A percentile compares a stretch with the other conserved stretches of the same genome.
Evolutionary conservation across 2,329 filamentous ascomycete species (phyloP).

Genomic region (Aspergillus bombycis): DNA sequence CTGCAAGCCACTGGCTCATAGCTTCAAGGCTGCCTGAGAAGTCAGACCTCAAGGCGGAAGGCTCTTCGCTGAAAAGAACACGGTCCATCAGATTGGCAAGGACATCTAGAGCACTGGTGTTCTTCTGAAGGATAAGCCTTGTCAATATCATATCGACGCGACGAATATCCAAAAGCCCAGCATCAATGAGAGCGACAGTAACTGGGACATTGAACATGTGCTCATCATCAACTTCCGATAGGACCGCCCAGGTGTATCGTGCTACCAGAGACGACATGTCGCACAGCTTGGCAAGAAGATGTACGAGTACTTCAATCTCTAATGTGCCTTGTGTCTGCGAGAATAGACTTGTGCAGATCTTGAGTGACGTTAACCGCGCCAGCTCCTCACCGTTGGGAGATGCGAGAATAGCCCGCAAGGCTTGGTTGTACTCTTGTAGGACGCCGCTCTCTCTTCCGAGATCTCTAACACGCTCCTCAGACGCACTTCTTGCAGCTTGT

Average conservation of each 20-base stretch:
- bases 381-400: constrained; percentile 61
- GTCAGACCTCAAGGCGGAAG: constrained; percentile 79
- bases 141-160: constrained; percentile 73
- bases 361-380: constrained; percentile 58
- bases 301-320: constrained; percentile 66
- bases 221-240: constrained; percentile 59
- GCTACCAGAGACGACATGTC: constrained; percentile 61
- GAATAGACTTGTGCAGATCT: constrained; percentile 61
- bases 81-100: constrained; percentile 79
- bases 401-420: constrained; percentile 56
- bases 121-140: constrained; percentile 71
- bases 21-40: constrained; percentile 81
- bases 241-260: constrained; percentile 53
- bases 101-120: constrained; percentile 74
- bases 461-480: constrained; percentile 62
- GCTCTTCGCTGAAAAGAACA: constrained; percentile 75
- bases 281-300: constrained; percentile 64
- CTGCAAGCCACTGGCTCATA: constrained; percentile 77
- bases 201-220: constrained; percentile 66
- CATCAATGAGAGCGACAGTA: constrained; percentile 62
- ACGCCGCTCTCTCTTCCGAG: constrained; percentile 58
- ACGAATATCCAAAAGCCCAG: constrained; percentile 63
- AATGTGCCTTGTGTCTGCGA: constrained; percentile 57
- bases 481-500: constrained; percentile 57
- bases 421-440: constrained; percentile 61